Percentiles rank a stretch among this genome's conserved stretches.
Conservation (phyloP, 371 early-diverging fungal species). For the Rozella allomycis region DNA sequence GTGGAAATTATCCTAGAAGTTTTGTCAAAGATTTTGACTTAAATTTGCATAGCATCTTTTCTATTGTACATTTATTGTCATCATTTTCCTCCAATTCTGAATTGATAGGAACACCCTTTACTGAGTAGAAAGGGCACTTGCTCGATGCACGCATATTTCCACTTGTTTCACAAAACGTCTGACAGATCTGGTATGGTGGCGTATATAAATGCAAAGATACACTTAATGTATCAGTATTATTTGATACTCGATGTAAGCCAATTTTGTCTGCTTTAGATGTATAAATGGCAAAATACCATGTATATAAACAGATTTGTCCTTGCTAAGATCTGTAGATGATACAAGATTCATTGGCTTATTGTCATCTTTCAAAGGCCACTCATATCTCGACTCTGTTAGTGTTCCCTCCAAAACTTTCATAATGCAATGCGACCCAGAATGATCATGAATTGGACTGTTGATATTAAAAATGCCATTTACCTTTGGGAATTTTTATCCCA, state of each 20-base stretch:
- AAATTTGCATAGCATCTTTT: too few species aligned
- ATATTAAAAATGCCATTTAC: conserved; percentile 11
- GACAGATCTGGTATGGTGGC: conserved; percentile 64
- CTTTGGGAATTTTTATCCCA: conserved; percentile 59
- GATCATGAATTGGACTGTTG: conserved; percentile 72
- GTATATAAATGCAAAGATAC: conserved; percentile 81
- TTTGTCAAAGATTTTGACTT: too few species aligned
- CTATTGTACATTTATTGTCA: too few species aligned
- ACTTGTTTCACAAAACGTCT: conserved; percentile 54
- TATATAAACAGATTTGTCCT: conserved; percentile 62
- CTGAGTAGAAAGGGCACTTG: conserved; percentile 41
- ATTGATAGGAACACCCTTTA: too few species aligned
- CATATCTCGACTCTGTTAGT: conserved; percentile 51
- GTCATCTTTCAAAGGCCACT: conserved; percentile 34
- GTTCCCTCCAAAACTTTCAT: conserved; percentile 75
- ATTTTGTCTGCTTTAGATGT: conserved; percentile 35
- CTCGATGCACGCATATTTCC: conserved; percentile 43
- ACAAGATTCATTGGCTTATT: neutral
- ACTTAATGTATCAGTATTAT: conserved; percentile 31
- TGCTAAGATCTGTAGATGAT: conserved; percentile 1
- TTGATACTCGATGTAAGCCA: conserved; percentile 66
- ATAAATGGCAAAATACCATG: conserved; percentile 27
- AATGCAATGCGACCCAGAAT: conserved; percentile 75
- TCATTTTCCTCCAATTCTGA: too few species aligned
- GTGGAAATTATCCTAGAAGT: too few species aligned